These are phyloP conservation scores for Fraxinus quadrangulata DNA, from an alignment of 257 asterid species.

Conservation along the genomic window DNA sequence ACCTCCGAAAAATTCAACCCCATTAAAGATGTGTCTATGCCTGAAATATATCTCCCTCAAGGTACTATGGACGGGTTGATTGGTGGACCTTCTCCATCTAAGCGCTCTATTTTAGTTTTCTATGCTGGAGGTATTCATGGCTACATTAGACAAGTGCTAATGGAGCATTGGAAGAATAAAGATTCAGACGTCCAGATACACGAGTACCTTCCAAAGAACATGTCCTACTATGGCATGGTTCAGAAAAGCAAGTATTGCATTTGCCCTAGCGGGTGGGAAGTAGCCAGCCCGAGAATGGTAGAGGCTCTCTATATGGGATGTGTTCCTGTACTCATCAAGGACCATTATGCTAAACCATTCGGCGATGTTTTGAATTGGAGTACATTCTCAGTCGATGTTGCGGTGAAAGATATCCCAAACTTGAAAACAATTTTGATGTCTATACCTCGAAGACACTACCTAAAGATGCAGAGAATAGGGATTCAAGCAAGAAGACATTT, in stretches of 20 bases:
- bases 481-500: slow-evolving; percentile 48
- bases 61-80: slow-evolving; percentile 54
- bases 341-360: slow-evolving; percentile 52
- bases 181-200: slow-evolving; percentile 43
- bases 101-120: slow-evolving; percentile 46
- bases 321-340: slow-evolving; percentile 54
- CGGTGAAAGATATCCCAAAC: slow-evolving; percentile 34
- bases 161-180: slow-evolving; percentile 48
- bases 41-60: slow-evolving; percentile 55
- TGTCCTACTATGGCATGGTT: slow-evolving; percentile 52
- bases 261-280: slow-evolving; percentile 64
- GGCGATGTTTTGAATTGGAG: slow-evolving; percentile 57
- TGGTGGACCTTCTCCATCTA: slow-evolving; percentile 47
- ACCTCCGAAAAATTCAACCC: slow-evolving; percentile 57
- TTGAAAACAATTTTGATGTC: slow-evolving; percentile 50
- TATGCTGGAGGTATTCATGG: slow-evolving; percentile 61
- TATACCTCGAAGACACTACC: slow-evolving; percentile 29
- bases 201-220: slow-evolving; percentile 45
- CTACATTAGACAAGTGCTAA: slow-evolving; percentile 45
- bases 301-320: slow-evolving; percentile 64
- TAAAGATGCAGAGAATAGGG: slow-evolving; percentile 50
- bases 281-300: slow-evolving; percentile 68
- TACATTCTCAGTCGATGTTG: slow-evolving; percentile 41
- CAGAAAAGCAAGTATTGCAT: slow-evolving; percentile 60
- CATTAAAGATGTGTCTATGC: slow-evolving; percentile 48